Conservation (phyloP, 2,329 filamentous ascomycete species). For the Phyllosticta paracitricarpa region DNA sequence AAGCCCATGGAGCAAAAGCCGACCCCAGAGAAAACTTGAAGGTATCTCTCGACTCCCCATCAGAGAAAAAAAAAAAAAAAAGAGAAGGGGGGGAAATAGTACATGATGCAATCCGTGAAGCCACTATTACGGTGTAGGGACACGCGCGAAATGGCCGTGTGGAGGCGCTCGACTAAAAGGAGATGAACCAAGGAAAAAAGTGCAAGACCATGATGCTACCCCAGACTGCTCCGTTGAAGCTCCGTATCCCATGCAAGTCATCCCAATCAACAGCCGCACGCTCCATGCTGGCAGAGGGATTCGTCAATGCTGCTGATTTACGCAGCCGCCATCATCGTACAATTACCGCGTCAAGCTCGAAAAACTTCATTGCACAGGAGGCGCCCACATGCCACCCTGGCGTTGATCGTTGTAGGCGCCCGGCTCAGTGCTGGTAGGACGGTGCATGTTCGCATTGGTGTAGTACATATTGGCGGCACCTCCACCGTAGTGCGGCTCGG, state of each 20-base stretch:
- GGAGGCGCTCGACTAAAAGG: slow-evolving; percentile 18
- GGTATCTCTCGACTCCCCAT: slow-evolving; percentile 10
- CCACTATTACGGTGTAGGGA: slow-evolving; percentile 8
- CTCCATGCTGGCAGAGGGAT: not conserved
- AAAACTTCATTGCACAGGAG: slow-evolving; percentile 28
- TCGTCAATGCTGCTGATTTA: slow-evolving; percentile 1
- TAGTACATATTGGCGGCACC: slow-evolving; percentile 60
- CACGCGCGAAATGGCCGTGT: not conserved
- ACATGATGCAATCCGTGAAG: slow-evolving; percentile 11
- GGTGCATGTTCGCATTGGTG: slow-evolving; percentile 56
- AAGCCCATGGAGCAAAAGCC: slow-evolving; percentile 7
- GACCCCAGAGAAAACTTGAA: slow-evolving; percentile 10
- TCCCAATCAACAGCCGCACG: not conserved
- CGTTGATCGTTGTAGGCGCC: slow-evolving; percentile 36
- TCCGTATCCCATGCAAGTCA: slow-evolving; percentile 10
- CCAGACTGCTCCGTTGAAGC: slow-evolving; percentile 9
- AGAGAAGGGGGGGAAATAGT: not conserved
- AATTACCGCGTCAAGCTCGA: slow-evolving; percentile 10
- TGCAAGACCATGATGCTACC: slow-evolving; percentile 11
- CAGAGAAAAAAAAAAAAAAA: slow-evolving; percentile 12
- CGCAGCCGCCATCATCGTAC: slow-evolving; percentile 14
- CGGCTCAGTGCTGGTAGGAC: slow-evolving; percentile 63
- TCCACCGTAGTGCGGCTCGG: slow-evolving; percentile 57
- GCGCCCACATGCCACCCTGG: slow-evolving; percentile 31
- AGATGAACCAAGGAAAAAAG: slow-evolving; percentile 19